Percentiles rank a stretch among this genome's conserved stretches.
phyloP scores from a whole-genome alignment of 2,329 filamentous ascomycete genomes.

The Sclerotinia spermophila region DNA sequence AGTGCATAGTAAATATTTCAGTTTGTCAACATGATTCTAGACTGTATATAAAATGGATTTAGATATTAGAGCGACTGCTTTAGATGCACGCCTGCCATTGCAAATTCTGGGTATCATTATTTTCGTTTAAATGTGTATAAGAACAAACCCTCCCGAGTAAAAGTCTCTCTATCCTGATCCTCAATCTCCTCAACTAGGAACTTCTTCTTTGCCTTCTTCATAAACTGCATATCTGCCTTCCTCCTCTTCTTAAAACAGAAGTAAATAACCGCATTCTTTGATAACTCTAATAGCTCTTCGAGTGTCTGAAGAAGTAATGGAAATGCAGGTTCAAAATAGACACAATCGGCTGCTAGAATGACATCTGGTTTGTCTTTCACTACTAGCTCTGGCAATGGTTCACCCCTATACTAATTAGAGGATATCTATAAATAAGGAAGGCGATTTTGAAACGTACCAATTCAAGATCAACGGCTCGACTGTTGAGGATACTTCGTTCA shows the following conservation, averaged over 20 bases:
- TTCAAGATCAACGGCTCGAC: slow-evolving; percentile 72
- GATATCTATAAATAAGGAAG: background rate
- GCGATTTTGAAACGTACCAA: slow-evolving; percentile 55
- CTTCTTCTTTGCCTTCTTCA: slow-evolving; percentile 65
- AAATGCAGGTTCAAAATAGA: slow-evolving; percentile 96
- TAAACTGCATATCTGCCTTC: slow-evolving; percentile 72
- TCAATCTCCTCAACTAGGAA: slow-evolving; percentile 61
- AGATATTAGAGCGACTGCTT: background rate
- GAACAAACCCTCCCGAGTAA: slow-evolving; percentile 56
- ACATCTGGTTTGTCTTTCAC: slow-evolving; percentile 64
- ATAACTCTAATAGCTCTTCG: slow-evolving; percentile 67
- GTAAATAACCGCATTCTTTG: slow-evolving; percentile 59
- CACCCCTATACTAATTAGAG: slow-evolving; percentile 47
- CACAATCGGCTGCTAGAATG: slow-evolving; percentile 92
- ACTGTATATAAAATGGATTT: background rate
- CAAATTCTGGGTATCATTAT: slow-evolving; percentile 21
- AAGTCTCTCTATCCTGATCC: slow-evolving; percentile 57
- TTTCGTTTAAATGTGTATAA: slow-evolving; percentile 55
- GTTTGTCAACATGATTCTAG: background rate
- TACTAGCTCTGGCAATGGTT: slow-evolving; percentile 53
- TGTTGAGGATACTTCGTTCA: slow-evolving; percentile 66
- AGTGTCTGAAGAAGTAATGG: slow-evolving; percentile 80
- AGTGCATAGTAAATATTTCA: background rate
- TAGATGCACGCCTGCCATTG: background rate
- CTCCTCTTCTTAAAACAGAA: slow-evolving; percentile 96